These are phyloP conservation scores for Extremus antarcticus DNA, from an alignment of 495 filamentous ascomycete genomes.

Conservation along the genomic window DNA sequence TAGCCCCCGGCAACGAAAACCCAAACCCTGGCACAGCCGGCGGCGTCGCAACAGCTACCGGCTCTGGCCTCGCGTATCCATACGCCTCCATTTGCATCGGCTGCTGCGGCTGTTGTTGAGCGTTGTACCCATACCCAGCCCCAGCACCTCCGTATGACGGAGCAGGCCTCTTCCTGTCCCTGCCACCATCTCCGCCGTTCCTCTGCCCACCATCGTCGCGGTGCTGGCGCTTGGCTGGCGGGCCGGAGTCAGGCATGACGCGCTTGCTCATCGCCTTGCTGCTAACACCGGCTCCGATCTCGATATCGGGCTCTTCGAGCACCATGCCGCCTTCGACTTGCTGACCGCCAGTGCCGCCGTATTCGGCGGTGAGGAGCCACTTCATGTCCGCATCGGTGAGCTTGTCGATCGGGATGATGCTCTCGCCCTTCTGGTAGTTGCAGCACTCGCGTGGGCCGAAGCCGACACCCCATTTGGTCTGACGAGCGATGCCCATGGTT, in stretches of 20 bases:
- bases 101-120: slow-evolving; percentile 30
- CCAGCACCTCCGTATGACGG: slow-evolving; percentile 20
- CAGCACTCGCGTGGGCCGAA: slow-evolving; percentile 96
- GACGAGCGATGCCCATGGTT: slow-evolving; percentile 67
- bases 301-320: slow-evolving; percentile 95
- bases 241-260: slow-evolving; percentile 5
- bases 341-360: slow-evolving; percentile 79
- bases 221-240: neutral
- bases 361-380: slow-evolving; percentile 93
- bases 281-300: slow-evolving; percentile 93
- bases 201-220: slow-evolving; percentile 2
- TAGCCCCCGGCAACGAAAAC: neutral
- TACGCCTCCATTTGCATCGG: slow-evolving; percentile 35
- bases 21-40: slow-evolving; percentile 56
- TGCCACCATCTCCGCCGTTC: slow-evolving; percentile 47
- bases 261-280: slow-evolving; percentile 54
- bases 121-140: slow-evolving; percentile 27
- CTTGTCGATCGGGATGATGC: slow-evolving; percentile 80
- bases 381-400: slow-evolving; percentile 93
- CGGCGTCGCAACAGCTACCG: slow-evolving; percentile 45
- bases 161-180: slow-evolving; percentile 52
- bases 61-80: slow-evolving; percentile 32
- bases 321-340: slow-evolving; percentile 72
- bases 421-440: slow-evolving; percentile 86
- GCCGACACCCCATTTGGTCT: slow-evolving; percentile 96